phyloP scores from a whole-genome alignment of 441 rosid species.

The Aleurites moluccanus region DNA sequence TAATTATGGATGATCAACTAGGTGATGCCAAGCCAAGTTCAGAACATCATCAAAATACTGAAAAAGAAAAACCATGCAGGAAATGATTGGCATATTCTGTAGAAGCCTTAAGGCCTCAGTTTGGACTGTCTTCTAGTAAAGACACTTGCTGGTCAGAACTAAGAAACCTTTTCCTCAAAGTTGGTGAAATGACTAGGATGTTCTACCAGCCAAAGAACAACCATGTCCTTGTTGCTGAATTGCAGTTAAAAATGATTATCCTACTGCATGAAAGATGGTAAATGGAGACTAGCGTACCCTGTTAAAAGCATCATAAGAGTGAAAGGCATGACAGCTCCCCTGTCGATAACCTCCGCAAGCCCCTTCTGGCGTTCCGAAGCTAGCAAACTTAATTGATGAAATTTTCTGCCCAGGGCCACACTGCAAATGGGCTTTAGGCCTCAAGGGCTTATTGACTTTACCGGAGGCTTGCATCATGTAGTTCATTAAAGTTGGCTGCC shows the following conservation, averaged over 20 bases:
- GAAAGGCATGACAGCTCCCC: constrained; percentile 89
- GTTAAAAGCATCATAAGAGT: constrained; percentile 92
- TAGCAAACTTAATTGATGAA: constrained; percentile 76
- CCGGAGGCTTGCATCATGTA: constrained; percentile 84
- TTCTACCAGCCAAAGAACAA: background rate
- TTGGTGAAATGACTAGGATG: background rate
- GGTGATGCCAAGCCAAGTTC: background rate
- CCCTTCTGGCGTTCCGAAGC: constrained; percentile 94
- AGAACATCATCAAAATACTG: background rate
- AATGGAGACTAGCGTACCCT: constrained; percentile 43
- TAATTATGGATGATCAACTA: background rate
- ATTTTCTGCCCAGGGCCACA: constrained; percentile 92
- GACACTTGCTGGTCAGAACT: background rate
- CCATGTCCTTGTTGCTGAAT: background rate
- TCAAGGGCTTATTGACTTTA: constrained; percentile 70
- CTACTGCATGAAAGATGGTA: constrained; percentile 1
- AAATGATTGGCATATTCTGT: background rate
- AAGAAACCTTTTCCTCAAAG: background rate
- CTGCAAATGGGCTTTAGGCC: constrained; percentile 81
- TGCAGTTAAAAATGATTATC: background rate
- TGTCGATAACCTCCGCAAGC: constrained; percentile 78
- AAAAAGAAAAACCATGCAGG: background rate
- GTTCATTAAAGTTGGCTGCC: constrained; percentile 90
- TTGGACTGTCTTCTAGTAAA: background rate
- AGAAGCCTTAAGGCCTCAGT: background rate